A percentile compares a stretch with the other conserved stretches of the same genome.
Conservation (phyloP, 129 eudicot species). For the Escallonia rubra region DNA sequence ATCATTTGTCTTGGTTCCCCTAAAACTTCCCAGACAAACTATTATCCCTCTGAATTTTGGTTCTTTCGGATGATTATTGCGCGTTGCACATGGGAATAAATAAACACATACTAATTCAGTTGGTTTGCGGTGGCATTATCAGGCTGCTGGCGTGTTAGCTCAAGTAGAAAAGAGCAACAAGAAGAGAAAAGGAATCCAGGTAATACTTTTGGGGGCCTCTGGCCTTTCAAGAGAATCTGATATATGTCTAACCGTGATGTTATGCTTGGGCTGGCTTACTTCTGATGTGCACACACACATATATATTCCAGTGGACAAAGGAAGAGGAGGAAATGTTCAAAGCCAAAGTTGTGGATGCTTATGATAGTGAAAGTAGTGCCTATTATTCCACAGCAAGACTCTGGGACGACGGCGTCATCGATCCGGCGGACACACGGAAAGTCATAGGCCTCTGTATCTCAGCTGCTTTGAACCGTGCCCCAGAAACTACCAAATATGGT, state of each 20-base stretch:
- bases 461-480: constrained; percentile 55
- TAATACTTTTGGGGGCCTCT: constrained; percentile 14
- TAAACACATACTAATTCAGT: no score
- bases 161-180: constrained; percentile 78
- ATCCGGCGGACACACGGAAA: constrained; percentile 94
- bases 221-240: no score
- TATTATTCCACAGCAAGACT: constrained; percentile 92
- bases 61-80: no score
- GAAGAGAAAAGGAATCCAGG: constrained; percentile 74
- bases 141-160: constrained; percentile 98
- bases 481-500: constrained; percentile 74
- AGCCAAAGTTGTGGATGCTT: constrained; percentile 70
- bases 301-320: constrained; percentile 63
- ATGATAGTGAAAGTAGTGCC: constrained; percentile 78
- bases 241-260: neutral
- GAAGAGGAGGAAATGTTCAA: constrained; percentile 80
- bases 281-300: neutral
- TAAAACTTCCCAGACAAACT: neutral
- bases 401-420: constrained; percentile 97
- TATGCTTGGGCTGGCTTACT: neutral
- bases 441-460: constrained; percentile 74
- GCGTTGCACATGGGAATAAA: no score
- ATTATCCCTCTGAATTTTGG: neutral
- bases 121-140: constrained; percentile 13
- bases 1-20: neutral